phyloP scores from a whole-genome alignment of 805 yeast genomes.

The Lachancea mirantina region DNA sequence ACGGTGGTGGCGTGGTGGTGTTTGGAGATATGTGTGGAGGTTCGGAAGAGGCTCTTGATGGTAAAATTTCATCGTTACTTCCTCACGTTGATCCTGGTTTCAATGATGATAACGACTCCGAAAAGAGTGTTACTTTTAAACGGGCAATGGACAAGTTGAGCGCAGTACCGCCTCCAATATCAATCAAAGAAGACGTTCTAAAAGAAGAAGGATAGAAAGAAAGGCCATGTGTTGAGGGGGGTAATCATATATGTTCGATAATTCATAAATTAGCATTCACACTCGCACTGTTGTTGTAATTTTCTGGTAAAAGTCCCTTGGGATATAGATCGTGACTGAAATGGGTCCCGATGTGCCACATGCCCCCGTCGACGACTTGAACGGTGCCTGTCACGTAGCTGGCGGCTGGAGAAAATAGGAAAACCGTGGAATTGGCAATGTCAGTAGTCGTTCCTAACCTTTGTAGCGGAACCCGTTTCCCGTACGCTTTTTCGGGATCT shows the following conservation, averaged over 20 bases:
- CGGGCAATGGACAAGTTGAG: slow-evolving; percentile 14
- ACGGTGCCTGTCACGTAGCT: slow-evolving; percentile 69
- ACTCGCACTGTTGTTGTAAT: too few relatives aligned
- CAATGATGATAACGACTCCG: slow-evolving; percentile 17
- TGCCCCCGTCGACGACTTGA: slow-evolving; percentile 82
- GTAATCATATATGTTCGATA: slow-evolving; percentile 4
- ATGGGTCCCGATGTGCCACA: slow-evolving; percentile 68
- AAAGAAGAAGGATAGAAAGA: slow-evolving; percentile 1
- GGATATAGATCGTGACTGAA: slow-evolving; percentile 39
- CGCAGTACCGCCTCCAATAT: slow-evolving; percentile 16
- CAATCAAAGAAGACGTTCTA: slow-evolving; percentile 12
- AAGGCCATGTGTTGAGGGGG: background rate
- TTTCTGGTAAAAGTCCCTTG: slow-evolving; percentile 30
- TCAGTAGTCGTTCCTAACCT: slow-evolving; percentile 66
- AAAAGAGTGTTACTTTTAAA: slow-evolving; percentile 12
- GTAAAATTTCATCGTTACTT: slow-evolving; percentile 3
- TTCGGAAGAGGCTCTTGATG: slow-evolving; percentile 3
- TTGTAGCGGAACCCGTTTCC: slow-evolving; percentile 46
- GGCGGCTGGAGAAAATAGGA: slow-evolving; percentile 77
- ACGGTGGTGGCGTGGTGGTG: slow-evolving; percentile 6
- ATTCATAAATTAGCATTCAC: slow-evolving; percentile 34
- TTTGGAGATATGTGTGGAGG: too few relatives aligned
- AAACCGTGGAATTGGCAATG: slow-evolving; percentile 84
- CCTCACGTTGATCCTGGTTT: slow-evolving; percentile 18
- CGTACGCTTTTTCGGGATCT: slow-evolving; percentile 35